These are phyloP conservation scores for Podospora pseudocomata DNA, from an alignment of 495 filamentous ascomycete species.

Conservation along the genomic window DNA sequence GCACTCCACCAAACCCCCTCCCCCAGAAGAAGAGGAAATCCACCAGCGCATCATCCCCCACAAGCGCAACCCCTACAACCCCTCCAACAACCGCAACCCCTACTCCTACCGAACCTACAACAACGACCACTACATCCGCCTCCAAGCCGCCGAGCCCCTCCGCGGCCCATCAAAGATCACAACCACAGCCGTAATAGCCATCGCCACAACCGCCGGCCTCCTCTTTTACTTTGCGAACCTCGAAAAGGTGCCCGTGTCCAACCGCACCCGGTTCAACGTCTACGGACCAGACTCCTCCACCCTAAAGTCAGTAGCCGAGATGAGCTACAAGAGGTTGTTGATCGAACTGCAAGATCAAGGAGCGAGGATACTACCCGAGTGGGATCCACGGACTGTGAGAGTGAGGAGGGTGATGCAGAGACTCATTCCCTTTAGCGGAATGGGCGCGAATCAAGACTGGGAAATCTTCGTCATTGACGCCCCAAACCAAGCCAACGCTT, in stretches of 20 bases:
- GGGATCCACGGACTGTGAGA: constrained; percentile 38
- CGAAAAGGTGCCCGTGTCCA: constrained; percentile 76
- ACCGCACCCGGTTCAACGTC: constrained; percentile 79
- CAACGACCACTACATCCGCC: constrained; percentile 11
- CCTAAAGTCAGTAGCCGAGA: constrained; percentile 39
- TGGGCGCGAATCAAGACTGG: constrained; percentile 60
- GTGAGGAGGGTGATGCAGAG: constrained; percentile 68
- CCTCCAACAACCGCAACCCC: not conserved
- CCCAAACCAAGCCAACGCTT: constrained; percentile 63
- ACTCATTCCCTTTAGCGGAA: constrained; percentile 64
- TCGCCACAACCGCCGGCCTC: constrained; percentile 37
- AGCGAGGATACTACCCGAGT: constrained; percentile 37
- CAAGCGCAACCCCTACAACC: not conserved
- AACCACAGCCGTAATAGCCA: constrained; percentile 21
- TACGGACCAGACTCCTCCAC: constrained; percentile 56
- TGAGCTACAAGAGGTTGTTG: constrained; percentile 52
- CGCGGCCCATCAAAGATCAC: not conserved
- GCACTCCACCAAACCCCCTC: not conserved
- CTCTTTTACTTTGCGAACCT: constrained; percentile 68
- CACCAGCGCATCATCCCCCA: not conserved
- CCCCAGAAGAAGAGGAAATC: not conserved
- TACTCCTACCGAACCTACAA: not conserved
- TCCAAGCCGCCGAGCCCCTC: constrained; percentile 5
- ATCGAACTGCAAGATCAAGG: constrained; percentile 37
- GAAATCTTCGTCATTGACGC: constrained; percentile 82